Evolutionary conservation across 352 stramenopile genomes (phyloP), one percentile per base, ranked within the genome.

Genomic region (Pythium chondricola): DNA sequence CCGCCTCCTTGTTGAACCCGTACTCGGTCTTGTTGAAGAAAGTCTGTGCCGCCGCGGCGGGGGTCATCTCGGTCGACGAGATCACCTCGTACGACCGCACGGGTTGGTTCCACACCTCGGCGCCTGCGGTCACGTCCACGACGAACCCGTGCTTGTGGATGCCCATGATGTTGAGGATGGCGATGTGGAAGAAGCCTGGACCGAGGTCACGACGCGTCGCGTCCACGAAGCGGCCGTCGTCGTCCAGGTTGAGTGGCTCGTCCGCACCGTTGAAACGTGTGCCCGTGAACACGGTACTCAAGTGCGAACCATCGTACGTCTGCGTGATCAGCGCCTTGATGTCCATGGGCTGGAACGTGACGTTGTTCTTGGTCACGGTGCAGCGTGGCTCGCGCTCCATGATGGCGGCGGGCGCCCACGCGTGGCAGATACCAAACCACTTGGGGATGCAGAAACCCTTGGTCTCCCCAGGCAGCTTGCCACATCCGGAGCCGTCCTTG

Each of bases 1-100:
- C 74, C 30, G 73, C 73, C 11, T 72, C 68, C 8, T 67, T 61
- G 53, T 88, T 88, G 62, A 85, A 88, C 16, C 65, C 60, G 44
- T 85, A 88, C 43, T 43, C 31, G 16, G 22, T 45, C 26, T 21
- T 16, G 4, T 22, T 14, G 41, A 51, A 62, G 18, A 62, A 57
- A 11, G 16, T 31, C 27, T 43, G 17, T 6, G 43, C 41, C 11
- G 42, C 55, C 11, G 37, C 7, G 8, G 8, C 29, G 8, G 8
- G 8, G 29, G 29, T 33, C 29, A 33, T 13, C 13, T 33, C 29
- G 7, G 13, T 33, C 7, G 29, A 8, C 29, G 29, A 13, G 29
- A 13, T 13, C 29, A 13, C 36, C 21, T 62, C 47, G 54, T 62
- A 62, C 41, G 31, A 48, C 17, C 47, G 47, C 32, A 57, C 47